Conservation (phyloP, 208 protist genomes). For the Acanthamoeba royreba region DNA sequence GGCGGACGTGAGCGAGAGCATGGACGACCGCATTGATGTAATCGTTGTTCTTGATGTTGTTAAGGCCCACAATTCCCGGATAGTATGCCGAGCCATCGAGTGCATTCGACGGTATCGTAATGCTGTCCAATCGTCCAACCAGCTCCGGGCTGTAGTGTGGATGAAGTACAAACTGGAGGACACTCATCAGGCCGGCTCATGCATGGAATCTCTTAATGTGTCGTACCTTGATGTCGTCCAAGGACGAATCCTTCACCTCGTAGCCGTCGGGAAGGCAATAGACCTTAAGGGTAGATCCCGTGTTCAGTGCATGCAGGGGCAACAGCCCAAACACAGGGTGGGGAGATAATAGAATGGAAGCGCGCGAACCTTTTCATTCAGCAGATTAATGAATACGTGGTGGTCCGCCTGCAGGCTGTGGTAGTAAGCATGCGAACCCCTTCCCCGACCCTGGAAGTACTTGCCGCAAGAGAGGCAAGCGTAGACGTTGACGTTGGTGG, state of each 20-base stretch:
- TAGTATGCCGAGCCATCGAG: conserved; percentile 51
- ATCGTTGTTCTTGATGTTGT: conserved; percentile 86
- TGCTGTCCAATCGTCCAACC: conserved; percentile 65
- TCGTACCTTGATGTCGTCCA: conserved; percentile 81
- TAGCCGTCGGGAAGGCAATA: conserved; percentile 91
- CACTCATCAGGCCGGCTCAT: not conserved
- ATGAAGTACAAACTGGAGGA: conserved; percentile 63
- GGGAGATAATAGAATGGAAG: not conserved
- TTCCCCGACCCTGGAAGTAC: conserved; percentile 83
- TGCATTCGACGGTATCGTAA: not conserved
- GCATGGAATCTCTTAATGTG: not conserved
- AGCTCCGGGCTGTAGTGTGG: conserved; percentile 64
- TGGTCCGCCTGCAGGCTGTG: conserved; percentile 84
- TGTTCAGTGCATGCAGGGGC: no score
- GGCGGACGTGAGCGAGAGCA: conserved; percentile 59
- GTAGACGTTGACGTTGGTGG: conserved; percentile 88
- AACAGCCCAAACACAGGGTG: not conserved
- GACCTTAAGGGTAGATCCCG: conserved; percentile 62
- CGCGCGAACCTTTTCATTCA: conserved; percentile 69
- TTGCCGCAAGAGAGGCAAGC: conserved; percentile 90
- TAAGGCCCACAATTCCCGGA: conserved; percentile 84
- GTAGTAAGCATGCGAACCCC: conserved; percentile 80
- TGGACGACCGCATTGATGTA: conserved; percentile 81
- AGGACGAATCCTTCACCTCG: conserved; percentile 81
- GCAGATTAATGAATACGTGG: conserved; percentile 89